These are phyloP conservation scores for Hura crepitans DNA, from an alignment of 441 rosid genomes.

Conservation along the genomic window DNA sequence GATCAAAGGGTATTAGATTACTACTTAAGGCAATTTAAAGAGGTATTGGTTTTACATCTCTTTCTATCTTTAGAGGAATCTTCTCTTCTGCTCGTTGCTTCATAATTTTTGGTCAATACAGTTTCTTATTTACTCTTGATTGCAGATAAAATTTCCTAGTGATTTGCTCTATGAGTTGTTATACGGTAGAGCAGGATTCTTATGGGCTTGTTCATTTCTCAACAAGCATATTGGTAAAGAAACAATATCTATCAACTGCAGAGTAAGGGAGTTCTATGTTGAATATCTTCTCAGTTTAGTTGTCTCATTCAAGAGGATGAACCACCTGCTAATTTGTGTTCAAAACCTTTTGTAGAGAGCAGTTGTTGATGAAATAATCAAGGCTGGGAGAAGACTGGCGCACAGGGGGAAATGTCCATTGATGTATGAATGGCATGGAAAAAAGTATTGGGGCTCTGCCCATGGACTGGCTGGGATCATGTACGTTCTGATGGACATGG, in stretches of 20 bases:
- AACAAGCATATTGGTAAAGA: conserved; percentile 55
- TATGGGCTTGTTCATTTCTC: conserved; percentile 64
- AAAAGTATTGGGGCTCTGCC: conserved; percentile 71
- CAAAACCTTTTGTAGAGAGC: conserved; percentile 40
- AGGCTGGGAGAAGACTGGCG: conserved; percentile 46
- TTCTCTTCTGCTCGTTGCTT: background rate
- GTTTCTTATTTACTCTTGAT: background rate
- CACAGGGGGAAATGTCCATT: conserved; percentile 47
- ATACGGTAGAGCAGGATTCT: conserved; percentile 60
- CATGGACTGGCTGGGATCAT: conserved; percentile 73
- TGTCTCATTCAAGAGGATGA: conserved; percentile 6
- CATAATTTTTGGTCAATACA: background rate
- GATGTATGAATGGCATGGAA: conserved; percentile 79
- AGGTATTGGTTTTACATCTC: conserved; percentile 31
- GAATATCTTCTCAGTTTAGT: background rate
- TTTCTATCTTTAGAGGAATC: background rate
- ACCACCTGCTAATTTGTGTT: conserved; percentile 9
- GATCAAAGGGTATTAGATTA: conserved; percentile 38
- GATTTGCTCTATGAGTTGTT: conserved; percentile 54
- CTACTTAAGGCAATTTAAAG: conserved; percentile 46
- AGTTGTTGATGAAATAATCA: conserved; percentile 47
- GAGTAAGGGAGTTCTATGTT: conserved; percentile 32
- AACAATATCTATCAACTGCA: conserved; percentile 38
- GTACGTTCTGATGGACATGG: conserved; percentile 63
- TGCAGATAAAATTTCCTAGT: conserved; percentile 49